These are phyloP conservation scores for Gynandropsis gynandra DNA, from an alignment of 345 rosid genomes.

Conservation along the genomic window DNA sequence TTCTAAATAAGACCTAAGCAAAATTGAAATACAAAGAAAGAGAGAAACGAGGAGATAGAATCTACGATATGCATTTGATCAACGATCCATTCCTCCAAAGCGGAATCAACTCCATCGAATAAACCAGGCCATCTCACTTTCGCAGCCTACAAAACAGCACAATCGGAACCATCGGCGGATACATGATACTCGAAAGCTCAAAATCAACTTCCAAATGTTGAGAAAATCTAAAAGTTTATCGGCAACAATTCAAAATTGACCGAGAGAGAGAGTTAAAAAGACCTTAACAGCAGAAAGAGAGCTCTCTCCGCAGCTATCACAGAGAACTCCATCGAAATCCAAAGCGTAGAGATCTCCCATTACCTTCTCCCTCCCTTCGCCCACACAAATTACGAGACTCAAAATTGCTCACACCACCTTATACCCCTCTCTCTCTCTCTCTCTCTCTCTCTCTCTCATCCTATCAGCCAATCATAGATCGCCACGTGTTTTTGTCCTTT, in stretches of 20 bases:
- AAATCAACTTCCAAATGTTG: background rate
- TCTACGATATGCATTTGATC: conserved; percentile 75
- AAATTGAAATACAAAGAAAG: background rate
- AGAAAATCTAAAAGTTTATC: conserved; percentile 3
- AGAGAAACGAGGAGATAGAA: background rate
- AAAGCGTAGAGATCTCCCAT: conserved; percentile 81
- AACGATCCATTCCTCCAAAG: conserved; percentile 69
- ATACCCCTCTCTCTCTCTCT: too few relatives aligned
- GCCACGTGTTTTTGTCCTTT: conserved; percentile 19
- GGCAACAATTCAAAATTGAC: background rate
- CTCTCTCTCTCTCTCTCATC: too few relatives aligned
- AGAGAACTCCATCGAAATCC: conserved; percentile 94
- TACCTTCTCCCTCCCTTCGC: conserved; percentile 8
- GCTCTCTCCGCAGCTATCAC: conserved; percentile 94
- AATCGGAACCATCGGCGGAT: conserved; percentile 2
- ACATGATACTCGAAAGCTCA: background rate
- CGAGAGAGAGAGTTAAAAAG: background rate
- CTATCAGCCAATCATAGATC: background rate
- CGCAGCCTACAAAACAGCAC: conserved; percentile 50
- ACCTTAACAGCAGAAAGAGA: conserved; percentile 94
- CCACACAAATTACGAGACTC: too few relatives aligned
- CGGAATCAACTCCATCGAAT: conserved; percentile 54
- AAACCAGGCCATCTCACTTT: conserved; percentile 75
- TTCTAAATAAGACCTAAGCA: background rate
- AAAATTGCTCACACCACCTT: too few relatives aligned